Base-by-base conservation (phyloP, 2,329 filamentous ascomycete species). In the Botrytis paeoniae region DNA sequence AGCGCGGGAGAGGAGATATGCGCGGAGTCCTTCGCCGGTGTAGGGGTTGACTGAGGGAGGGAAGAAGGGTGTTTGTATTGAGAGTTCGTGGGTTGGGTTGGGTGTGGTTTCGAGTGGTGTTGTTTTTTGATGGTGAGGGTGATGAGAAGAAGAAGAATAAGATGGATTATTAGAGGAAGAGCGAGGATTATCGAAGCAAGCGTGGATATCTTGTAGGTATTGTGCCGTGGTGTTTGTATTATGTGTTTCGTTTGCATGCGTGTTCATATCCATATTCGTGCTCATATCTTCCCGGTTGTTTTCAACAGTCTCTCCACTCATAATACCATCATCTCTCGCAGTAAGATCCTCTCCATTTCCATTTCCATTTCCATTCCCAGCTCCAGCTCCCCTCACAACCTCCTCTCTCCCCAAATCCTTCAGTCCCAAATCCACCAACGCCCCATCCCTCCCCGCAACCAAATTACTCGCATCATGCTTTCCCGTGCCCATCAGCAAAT, bases 1-100 rank as follows among this genome's bases (percentile, higher is more conserved):
- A 1, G 76, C 77, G n/a, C 75, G 74, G 18, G 54, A 41, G 29
- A 78, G n/a, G 8, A 81, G 65, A 64, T 75, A 80, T 48, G 77
- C 74, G 62, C 79, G 69, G 41, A 80, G 69, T 35, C 79, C 79
- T 29, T 75, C 73, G 1, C 79, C 79, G 1, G 77, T 80, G 3
- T 73, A 29, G 12, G 73, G 71, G 57, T 80, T 76, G 6, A 80
- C 32, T n/a, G 51, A 43, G 22, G 54, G 39, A 18, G 51, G 51
- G 22, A 41, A 41, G 22, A 37, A 43, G 37, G 29, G 29, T 1
- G 16, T 32, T 22, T 25, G 20, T 25, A 16, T 29, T 41, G 25
- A 18, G 22, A 32, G 1, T 32, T 16, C 20, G 62, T 29, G 3
- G 1, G 4, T 0, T 10, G 37, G 7, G 1, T 10, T 37, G 22